Percentiles rank a stretch among this genome's conserved stretches.
phyloP scores from a whole-genome alignment of 768 basidiomycete genomes.

The Phanerochaete carnosa region DNA sequence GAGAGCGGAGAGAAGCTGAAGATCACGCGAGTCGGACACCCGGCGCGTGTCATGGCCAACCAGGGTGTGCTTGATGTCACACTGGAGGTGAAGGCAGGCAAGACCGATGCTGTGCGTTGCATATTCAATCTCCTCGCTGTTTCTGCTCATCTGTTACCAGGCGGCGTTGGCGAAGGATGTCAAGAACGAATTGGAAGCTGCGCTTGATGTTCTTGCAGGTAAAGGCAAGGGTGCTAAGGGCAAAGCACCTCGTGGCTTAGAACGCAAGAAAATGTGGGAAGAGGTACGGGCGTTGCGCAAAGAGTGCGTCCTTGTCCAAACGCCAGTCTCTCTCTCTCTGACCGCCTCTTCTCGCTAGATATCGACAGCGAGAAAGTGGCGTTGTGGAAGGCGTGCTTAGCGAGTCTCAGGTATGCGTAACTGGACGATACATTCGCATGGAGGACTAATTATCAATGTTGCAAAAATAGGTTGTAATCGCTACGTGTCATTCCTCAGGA shows the following conservation, averaged over 20 bases:
- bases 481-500: conserved; percentile 94
- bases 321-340: neutral
- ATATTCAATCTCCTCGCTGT: neutral
- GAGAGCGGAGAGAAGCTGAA: conserved; percentile 52
- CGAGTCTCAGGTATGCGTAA: conserved; percentile 62
- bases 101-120: conserved; percentile 60
- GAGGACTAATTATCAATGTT: neutral
- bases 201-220: conserved; percentile 61
- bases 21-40: conserved; percentile 91
- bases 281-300: conserved; percentile 84
- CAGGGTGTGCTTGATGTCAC: conserved; percentile 66
- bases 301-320: conserved; percentile 55
- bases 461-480: conserved; percentile 78
- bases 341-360: conserved; percentile 43
- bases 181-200: conserved; percentile 76
- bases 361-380: conserved; percentile 83
- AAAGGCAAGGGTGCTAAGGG: conserved; percentile 75
- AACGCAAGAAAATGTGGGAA: conserved; percentile 83
- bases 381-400: conserved; percentile 79
- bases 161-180: conserved; percentile 86
- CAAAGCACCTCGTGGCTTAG: conserved; percentile 64
- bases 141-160: conserved; percentile 29
- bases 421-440: neutral
- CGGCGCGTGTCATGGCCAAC: conserved; percentile 83
- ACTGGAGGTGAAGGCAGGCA: conserved; percentile 66